These are phyloP conservation scores for Magnaporthiopsis rhizophila DNA, from an alignment of 2,329 filamentous ascomycete genomes.

Conservation along the genomic window DNA sequence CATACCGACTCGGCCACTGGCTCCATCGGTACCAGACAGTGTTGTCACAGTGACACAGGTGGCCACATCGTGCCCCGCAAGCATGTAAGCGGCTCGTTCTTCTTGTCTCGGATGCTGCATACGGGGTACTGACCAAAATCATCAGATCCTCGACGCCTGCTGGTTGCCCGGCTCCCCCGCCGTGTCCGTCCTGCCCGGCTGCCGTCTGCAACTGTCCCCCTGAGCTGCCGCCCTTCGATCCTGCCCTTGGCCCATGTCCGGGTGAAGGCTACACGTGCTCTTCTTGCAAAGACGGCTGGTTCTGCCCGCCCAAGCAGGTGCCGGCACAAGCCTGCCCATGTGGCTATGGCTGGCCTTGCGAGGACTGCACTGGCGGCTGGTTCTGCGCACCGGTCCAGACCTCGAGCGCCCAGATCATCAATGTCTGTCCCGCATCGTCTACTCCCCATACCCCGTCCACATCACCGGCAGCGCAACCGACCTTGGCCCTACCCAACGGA, in stretches of 20 bases:
- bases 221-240: conserved; percentile 5
- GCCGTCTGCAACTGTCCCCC: conserved; percentile 4
- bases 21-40: neutral
- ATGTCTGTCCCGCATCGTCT: conserved; percentile 3
- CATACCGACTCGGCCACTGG: neutral
- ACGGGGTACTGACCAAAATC: neutral
- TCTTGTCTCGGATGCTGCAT: neutral
- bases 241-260: conserved; percentile 23
- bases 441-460: neutral
- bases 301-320: conserved; percentile 26
- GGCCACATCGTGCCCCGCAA: neutral
- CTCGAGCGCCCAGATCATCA: neutral
- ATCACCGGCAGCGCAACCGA: conserved; percentile 7
- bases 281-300: conserved; percentile 27
- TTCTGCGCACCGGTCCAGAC: conserved; percentile 23
- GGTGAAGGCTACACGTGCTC: conserved; percentile 27
- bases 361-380: conserved; percentile 27
- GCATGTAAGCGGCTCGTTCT: neutral
- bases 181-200: neutral
- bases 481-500: conserved; percentile 9
- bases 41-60: conserved; percentile 3
- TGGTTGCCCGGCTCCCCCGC: neutral
- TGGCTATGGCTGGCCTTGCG: conserved; percentile 29
- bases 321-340: conserved; percentile 26
- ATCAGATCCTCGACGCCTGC: neutral